Evolutionary conservation across 78 protist species (phyloP).

Genomic region (Dictyostelium purpureum): DNA sequence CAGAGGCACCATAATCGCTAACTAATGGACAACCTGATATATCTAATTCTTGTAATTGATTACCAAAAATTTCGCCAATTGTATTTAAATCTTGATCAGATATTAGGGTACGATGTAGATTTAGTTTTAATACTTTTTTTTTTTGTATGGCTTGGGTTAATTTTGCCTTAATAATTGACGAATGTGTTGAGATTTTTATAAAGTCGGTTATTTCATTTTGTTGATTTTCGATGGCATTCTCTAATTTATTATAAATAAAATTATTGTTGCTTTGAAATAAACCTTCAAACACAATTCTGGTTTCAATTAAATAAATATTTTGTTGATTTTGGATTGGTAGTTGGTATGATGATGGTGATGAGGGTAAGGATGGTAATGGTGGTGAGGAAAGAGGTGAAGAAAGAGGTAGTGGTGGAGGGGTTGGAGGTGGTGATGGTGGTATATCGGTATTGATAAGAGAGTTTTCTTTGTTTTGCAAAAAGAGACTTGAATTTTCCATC

Average conservation of each 20-base stretch:
- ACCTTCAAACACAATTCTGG: background rate
- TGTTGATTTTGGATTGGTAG: background rate
- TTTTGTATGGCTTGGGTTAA: background rate
- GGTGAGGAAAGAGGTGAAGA: background rate
- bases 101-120: background rate
- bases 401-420: background rate
- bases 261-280: background rate
- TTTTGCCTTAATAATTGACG: background rate
- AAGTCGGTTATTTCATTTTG: constrained; percentile 30
- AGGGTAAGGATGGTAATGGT: background rate
- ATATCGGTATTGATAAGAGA: background rate
- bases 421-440: background rate
- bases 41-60: constrained; percentile 28
- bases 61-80: constrained; percentile 25
- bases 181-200: constrained; percentile 5
- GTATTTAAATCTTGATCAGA: background rate
- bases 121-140: background rate
- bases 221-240: constrained; percentile 13
- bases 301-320: background rate
- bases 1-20: constrained; percentile 40
- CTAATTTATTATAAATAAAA: constrained; percentile 28
- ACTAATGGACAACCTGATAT: constrained; percentile 40
- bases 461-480: background rate
- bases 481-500: background rate
- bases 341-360: background rate